Evolutionary conservation across 2,329 filamentous ascomycete genomes (phyloP).

Genomic region (Diaporthe longicolla): DNA sequence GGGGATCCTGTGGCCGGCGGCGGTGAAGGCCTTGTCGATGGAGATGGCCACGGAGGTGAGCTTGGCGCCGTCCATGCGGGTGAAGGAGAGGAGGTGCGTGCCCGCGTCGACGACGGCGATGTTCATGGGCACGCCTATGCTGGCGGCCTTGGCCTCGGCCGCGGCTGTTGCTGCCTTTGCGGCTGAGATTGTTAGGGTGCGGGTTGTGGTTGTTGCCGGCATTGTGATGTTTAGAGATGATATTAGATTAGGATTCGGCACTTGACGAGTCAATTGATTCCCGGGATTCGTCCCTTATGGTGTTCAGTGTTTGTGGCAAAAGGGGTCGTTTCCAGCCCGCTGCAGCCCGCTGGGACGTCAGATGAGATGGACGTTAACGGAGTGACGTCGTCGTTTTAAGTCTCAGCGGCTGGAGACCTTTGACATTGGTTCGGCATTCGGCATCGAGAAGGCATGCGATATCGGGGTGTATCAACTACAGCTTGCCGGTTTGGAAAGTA

Average conservation of each 20-base stretch:
- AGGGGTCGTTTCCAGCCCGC: not conserved
- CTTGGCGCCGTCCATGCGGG: conserved; percentile 38
- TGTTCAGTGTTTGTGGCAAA: not conserved
- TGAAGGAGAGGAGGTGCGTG: conserved; percentile 33
- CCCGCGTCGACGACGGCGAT: conserved; percentile 35
- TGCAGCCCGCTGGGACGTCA: not conserved
- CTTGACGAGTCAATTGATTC: not conserved
- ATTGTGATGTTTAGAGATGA: not conserved
- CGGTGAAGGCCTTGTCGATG: conserved; percentile 38
- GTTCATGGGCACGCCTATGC: conserved; percentile 37
- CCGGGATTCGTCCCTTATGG: not conserved
- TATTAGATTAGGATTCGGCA: not conserved
- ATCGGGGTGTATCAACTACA: not conserved
- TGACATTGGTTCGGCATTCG: conserved; percentile 20
- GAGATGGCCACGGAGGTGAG: conserved; percentile 34
- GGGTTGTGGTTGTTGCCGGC: conserved; percentile 27
- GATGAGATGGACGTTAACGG: not conserved
- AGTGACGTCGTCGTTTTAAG: conserved; percentile 20
- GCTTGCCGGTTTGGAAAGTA: not conserved
- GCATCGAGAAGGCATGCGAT: not conserved
- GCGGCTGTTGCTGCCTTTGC: conserved; percentile 29
- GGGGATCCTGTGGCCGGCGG: conserved; percentile 27
- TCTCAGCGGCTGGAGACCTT: not conserved
- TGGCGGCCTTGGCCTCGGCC: conserved; percentile 31
- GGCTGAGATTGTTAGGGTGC: conserved; percentile 33